Percentiles rank a stretch among this genome's conserved stretches.
Evolutionary conservation across 805 yeast species (phyloP).

Genomic region (Wickerhamomyces chaumierensis): DNA sequence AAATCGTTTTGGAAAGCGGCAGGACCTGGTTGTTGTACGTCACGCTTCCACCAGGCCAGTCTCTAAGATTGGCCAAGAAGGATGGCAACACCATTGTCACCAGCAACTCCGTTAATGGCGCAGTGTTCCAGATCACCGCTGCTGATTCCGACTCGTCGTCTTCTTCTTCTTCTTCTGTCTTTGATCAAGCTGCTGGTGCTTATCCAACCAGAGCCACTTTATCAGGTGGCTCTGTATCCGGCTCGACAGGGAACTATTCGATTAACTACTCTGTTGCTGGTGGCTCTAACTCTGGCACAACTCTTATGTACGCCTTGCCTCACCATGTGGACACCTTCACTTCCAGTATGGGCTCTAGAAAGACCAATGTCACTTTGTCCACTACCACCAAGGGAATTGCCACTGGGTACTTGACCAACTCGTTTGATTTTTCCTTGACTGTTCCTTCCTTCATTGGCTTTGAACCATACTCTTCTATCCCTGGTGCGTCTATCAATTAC

Average conservation of each 20-base stretch:
- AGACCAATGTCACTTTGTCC: slow-evolving; percentile 28
- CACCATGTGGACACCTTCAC: slow-evolving; percentile 44
- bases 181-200: slow-evolving; percentile 55
- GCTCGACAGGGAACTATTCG: slow-evolving; percentile 27
- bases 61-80: slow-evolving; percentile 16
- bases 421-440: slow-evolving; percentile 28
- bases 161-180: slow-evolving; percentile 25
- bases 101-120: slow-evolving; percentile 31
- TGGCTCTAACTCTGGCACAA: slow-evolving; percentile 28
- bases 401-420: slow-evolving; percentile 31
- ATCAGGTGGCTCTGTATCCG: slow-evolving; percentile 29
- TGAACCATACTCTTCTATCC: slow-evolving; percentile 28
- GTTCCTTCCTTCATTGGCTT: slow-evolving; percentile 35
- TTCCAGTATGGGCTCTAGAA: slow-evolving; percentile 15
- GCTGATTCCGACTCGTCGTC: no score
- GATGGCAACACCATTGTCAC: slow-evolving; percentile 33
- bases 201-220: slow-evolving; percentile 40
- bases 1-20: slow-evolving; percentile 40
- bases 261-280: slow-evolving; percentile 36
- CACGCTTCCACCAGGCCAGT: slow-evolving; percentile 30
- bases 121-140: slow-evolving; percentile 50
- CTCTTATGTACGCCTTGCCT: slow-evolving; percentile 53
- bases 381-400: slow-evolving; percentile 41
- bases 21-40: slow-evolving; percentile 62
- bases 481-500: slow-evolving; percentile 19